phyloP scores from a whole-genome alignment of 306 rosid species.

The Malus sylvestris region DNA sequence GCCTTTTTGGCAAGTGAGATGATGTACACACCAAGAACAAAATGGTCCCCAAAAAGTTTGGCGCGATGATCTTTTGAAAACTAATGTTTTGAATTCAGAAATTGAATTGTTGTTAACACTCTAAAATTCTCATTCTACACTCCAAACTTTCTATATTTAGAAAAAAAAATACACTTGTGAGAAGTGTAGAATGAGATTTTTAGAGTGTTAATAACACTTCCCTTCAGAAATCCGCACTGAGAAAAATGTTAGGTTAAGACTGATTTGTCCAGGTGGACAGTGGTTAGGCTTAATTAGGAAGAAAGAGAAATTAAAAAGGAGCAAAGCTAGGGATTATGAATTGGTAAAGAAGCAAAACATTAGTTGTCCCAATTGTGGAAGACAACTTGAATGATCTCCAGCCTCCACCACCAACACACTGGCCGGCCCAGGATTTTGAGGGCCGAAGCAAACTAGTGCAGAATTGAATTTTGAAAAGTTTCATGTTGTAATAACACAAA shows the following conservation, averaged over 20 bases:
- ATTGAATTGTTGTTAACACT: too few relatives aligned
- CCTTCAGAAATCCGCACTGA: not conserved
- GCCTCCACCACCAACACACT: not conserved
- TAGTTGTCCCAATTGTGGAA: slow-evolving; percentile 12
- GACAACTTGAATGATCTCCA: slow-evolving; percentile 9
- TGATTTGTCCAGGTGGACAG: slow-evolving; percentile 5
- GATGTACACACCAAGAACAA: not conserved
- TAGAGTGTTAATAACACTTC: too few relatives aligned
- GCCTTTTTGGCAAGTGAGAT: not conserved
- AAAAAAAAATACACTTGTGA: too few relatives aligned
- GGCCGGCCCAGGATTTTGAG: slow-evolving; percentile 4
- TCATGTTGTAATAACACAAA: too few relatives aligned
- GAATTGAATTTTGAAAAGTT: not conserved
- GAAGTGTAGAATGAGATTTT: too few relatives aligned
- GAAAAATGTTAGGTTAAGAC: not conserved
- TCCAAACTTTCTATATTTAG: too few relatives aligned
- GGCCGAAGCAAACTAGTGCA: not conserved
- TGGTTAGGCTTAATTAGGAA: not conserved
- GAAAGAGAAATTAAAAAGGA: not conserved
- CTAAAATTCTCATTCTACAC: too few relatives aligned
- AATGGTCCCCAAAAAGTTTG: not conserved
- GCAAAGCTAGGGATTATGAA: not conserved
- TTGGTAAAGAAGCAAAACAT: slow-evolving; percentile 10
- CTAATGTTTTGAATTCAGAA: not conserved
- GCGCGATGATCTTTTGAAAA: slow-evolving; percentile 18